These are phyloP conservation scores for Ascocoryne sarcoides DNA, from an alignment of 2,329 filamentous ascomycete genomes.

Conservation along the genomic window DNA sequence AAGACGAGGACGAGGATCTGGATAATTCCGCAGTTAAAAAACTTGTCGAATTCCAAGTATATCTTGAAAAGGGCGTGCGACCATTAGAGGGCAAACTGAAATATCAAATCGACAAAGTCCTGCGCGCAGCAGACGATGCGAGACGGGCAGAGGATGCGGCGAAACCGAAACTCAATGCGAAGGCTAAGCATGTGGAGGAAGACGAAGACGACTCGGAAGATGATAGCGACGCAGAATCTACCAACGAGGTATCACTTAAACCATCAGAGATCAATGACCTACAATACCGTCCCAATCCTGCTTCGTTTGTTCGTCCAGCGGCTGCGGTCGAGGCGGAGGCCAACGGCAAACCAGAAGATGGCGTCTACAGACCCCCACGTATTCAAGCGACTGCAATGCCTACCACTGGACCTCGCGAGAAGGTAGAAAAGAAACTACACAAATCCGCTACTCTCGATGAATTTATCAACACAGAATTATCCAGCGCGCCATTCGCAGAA, in stretches of 20 bases:
- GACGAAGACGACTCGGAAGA: constrained; percentile 29
- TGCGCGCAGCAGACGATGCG: constrained; percentile 71
- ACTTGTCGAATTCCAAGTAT: constrained; percentile 83
- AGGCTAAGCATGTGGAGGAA: constrained; percentile 9
- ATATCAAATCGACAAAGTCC: constrained; percentile 92
- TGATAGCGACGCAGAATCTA: constrained; percentile 24
- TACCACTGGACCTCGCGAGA: constrained; percentile 41
- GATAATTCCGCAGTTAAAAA: constrained; percentile 70
- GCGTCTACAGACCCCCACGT: constrained; percentile 80
- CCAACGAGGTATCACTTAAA: constrained; percentile 18
- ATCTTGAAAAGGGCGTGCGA: constrained; percentile 84
- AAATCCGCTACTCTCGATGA: constrained; percentile 86
- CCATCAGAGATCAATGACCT: constrained; percentile 44
- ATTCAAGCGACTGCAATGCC: constrained; percentile 84
- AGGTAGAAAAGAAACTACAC: constrained; percentile 50
- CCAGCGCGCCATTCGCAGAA: constrained; percentile 69
- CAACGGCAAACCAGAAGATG: constrained; percentile 39
- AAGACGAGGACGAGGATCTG: constrained; percentile 36
- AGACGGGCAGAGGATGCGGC: constrained; percentile 32
- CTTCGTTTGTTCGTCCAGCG: constrained; percentile 31
- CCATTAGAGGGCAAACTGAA: constrained; percentile 84
- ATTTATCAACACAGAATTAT: constrained; percentile 80
- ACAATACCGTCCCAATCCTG: constrained; percentile 52
- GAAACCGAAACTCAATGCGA: constrained; percentile 8
- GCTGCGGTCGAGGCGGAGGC: constrained; percentile 19